Conservation (phyloP, 345 rosid genomes). For the Geranium rotundifolium region DNA sequence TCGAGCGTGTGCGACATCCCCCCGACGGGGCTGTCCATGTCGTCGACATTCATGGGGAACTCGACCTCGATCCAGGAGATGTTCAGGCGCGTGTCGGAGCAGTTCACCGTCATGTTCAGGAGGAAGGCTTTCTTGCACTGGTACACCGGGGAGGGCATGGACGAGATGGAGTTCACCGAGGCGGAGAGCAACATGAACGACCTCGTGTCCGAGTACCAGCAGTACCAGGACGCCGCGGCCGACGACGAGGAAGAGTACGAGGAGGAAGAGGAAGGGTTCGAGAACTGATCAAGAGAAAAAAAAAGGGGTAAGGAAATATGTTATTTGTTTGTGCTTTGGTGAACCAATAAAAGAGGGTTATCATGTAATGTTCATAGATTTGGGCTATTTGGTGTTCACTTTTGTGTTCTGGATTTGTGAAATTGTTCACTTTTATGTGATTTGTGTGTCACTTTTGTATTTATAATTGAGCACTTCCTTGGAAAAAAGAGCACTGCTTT, state of each 20-base stretch:
- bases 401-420: background rate
- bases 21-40: conserved; percentile 59
- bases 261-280: conserved; percentile 42
- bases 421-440: background rate
- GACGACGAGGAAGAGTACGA: conserved; percentile 47
- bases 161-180: conserved; percentile 92
- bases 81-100: conserved; percentile 51
- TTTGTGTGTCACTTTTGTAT: background rate
- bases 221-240: conserved; percentile 71
- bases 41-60: conserved; percentile 72
- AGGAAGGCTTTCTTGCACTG: conserved; percentile 63
- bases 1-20: conserved; percentile 75
- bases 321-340: background rate
- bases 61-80: conserved; percentile 63
- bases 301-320: background rate
- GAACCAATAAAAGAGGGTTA: too few relatives aligned
- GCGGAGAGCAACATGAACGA: conserved; percentile 93
- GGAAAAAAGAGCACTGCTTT: too few relatives aligned
- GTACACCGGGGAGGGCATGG: conserved; percentile 96
- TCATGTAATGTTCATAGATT: too few relatives aligned
- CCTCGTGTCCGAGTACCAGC: conserved; percentile 80
- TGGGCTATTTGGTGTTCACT: background rate
- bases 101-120: conserved; percentile 51
- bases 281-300: conserved; percentile 15
- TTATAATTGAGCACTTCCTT: too few relatives aligned